Conservation (phyloP, 2,329 filamentous ascomycete genomes). For the Shiraia bambusicola region DNA sequence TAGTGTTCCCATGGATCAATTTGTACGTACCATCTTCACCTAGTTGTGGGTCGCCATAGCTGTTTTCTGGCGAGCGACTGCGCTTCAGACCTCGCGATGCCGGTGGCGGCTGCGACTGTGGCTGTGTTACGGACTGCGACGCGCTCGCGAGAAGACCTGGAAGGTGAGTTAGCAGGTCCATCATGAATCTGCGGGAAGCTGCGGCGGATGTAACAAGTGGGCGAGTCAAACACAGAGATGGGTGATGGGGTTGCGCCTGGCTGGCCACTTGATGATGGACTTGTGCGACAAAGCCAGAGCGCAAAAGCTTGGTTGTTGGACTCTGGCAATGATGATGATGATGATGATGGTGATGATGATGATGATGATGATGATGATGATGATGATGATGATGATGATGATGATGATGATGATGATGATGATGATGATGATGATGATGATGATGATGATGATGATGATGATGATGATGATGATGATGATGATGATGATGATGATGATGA, state of each 20-base stretch:
- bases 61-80: slow-evolving; percentile 45
- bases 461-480: slow-evolving; percentile 1
- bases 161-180: slow-evolving; percentile 26
- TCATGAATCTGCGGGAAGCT: slow-evolving; percentile 13
- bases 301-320: background rate
- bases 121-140: slow-evolving; percentile 35
- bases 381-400: background rate
- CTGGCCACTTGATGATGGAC: slow-evolving; percentile 10
- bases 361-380: slow-evolving; percentile 1
- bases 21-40: slow-evolving; percentile 37
- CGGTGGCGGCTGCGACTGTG: slow-evolving; percentile 14
- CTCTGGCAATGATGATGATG: background rate
- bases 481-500: slow-evolving; percentile 1
- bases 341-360: slow-evolving; percentile 1
- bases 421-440: slow-evolving; percentile 1
- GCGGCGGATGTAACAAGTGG: slow-evolving; percentile 39
- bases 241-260: slow-evolving; percentile 2
- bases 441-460: background rate
- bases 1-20: background rate
- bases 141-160: slow-evolving; percentile 35
- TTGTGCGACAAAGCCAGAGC: slow-evolving; percentile 9
- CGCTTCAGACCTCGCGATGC: slow-evolving; percentile 43
- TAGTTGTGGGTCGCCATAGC: slow-evolving; percentile 34
- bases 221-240: slow-evolving; percentile 14
- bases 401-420: slow-evolving; percentile 1